Conservation (phyloP, 2,329 filamentous ascomycete genomes). For the Chrysosporium keratinophilum region DNA sequence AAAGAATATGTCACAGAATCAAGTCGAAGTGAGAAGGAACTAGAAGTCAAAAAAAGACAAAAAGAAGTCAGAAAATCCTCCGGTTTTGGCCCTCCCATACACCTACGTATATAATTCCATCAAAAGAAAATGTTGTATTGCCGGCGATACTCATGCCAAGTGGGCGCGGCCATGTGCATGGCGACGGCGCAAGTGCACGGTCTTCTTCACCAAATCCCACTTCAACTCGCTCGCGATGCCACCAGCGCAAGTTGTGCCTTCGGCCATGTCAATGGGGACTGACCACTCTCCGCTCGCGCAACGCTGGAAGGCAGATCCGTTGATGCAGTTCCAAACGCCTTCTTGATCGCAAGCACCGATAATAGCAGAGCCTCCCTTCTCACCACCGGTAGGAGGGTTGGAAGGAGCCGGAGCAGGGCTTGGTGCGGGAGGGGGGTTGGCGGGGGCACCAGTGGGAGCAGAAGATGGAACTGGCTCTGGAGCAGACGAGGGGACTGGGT, state of each 20-base stretch:
- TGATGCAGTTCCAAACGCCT: constrained; percentile 51
- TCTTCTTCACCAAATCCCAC: constrained; percentile 15
- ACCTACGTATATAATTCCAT: neutral
- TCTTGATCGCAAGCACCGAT: constrained; percentile 39
- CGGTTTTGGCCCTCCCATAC: neutral
- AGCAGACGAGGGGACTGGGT: constrained; percentile 10
- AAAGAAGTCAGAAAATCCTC: neutral
- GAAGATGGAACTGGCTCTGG: constrained; percentile 12
- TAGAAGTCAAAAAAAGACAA: neutral
- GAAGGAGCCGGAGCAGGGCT: neutral
- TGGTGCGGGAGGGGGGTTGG: neutral
- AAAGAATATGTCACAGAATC: neutral
- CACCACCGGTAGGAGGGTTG: constrained; percentile 10
- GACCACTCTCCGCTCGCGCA: constrained; percentile 53
- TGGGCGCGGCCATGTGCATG: constrained; percentile 17
- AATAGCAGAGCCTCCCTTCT: constrained; percentile 8
- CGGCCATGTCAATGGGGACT: constrained; percentile 39
- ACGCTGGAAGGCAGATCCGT: constrained; percentile 49
- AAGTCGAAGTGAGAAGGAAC: neutral
- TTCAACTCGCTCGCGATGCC: constrained; percentile 6
- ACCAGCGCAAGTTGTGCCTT: constrained; percentile 44
- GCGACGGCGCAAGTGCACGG: constrained; percentile 22
- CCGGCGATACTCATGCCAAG: neutral
- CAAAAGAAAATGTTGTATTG: neutral
- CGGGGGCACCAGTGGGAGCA: constrained; percentile 5